These are phyloP conservation scores for Durotheca rogersii DNA, from an alignment of 495 filamentous ascomycete genomes.

Conservation along the genomic window DNA sequence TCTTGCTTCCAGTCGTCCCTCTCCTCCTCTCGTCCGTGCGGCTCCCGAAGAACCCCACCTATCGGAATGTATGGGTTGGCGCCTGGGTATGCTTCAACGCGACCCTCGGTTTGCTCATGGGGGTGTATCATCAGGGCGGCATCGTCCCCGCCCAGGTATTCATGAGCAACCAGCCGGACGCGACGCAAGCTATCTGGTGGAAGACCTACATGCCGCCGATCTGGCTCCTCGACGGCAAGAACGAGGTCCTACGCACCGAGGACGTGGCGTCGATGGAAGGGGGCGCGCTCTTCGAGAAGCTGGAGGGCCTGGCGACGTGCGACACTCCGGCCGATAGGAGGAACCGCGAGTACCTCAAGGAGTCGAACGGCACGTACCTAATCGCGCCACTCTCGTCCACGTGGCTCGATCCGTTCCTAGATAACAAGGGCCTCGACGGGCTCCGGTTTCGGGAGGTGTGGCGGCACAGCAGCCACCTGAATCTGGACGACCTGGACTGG, in stretches of 20 bases:
- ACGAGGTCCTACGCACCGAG: conserved; percentile 63
- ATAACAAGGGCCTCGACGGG: conserved; percentile 48
- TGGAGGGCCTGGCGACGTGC: conserved; percentile 62
- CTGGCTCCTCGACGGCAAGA: conserved; percentile 83
- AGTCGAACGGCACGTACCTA: conserved; percentile 59
- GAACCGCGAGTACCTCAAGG: conserved; percentile 51
- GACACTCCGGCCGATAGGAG: conserved; percentile 51
- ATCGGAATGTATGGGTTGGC: conserved; percentile 57
- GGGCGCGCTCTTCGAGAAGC: conserved; percentile 56
- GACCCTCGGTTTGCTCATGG: conserved; percentile 78
- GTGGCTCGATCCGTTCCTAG: conserved; percentile 65
- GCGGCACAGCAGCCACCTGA: conserved; percentile 73
- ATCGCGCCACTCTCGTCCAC: conserved; percentile 70
- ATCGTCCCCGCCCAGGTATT: conserved; percentile 79
- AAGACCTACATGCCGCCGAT: conserved; percentile 94
- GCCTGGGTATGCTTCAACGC: conserved; percentile 85
- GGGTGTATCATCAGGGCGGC: conserved; percentile 90
- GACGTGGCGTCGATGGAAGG: conserved; percentile 83
- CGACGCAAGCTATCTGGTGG: conserved; percentile 87
- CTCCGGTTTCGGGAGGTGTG: conserved; percentile 66
- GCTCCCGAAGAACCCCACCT: conserved; percentile 58
- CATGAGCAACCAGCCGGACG: conserved; percentile 57
- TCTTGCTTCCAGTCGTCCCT: conserved; percentile 84
- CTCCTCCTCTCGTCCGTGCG: conserved; percentile 82
- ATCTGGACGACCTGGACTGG: conserved; percentile 91